phyloP scores from a whole-genome alignment of 352 stramenopile species.

The Globisporangium parvum region DNA sequence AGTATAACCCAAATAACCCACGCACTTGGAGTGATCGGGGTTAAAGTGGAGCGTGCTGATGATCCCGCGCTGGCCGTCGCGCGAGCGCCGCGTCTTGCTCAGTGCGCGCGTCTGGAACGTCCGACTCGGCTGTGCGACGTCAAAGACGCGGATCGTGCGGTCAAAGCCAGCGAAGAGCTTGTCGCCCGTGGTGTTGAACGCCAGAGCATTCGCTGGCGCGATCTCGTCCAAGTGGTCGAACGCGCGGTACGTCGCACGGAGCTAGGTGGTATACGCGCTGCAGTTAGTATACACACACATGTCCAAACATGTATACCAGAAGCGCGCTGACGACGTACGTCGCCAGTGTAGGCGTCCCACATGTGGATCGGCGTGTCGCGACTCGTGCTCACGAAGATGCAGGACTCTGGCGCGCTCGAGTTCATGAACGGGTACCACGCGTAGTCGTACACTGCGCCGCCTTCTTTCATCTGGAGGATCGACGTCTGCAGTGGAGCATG shows the following conservation, averaged over 20 bases:
- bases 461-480: slow-evolving; percentile 59
- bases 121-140: slow-evolving; percentile 58
- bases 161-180: slow-evolving; percentile 87
- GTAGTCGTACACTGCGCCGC: slow-evolving; percentile 83
- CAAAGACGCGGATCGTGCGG: slow-evolving; percentile 77
- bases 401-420: slow-evolving; percentile 63
- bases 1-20: no score
- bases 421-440: slow-evolving; percentile 87
- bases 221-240: no score
- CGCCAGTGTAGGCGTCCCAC: slow-evolving; percentile 88
- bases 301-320: no score
- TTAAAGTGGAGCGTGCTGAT: slow-evolving; percentile 70
- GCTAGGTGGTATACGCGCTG: no score
- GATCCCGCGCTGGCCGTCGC: slow-evolving; percentile 63
- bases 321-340: slow-evolving; percentile 5
- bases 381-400: slow-evolving; percentile 83
- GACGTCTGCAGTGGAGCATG: not conserved
- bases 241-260: no score
- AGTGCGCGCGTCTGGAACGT: slow-evolving; percentile 51
- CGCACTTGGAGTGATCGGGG: no score
- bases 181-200: slow-evolving; percentile 72
- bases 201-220: not conserved
- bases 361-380: slow-evolving; percentile 88
- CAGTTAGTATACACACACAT: no score
- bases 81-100: slow-evolving; percentile 58